phyloP scores from a whole-genome alignment of 176 grass and related monocot genomes.

The Triticum turgidum region DNA sequence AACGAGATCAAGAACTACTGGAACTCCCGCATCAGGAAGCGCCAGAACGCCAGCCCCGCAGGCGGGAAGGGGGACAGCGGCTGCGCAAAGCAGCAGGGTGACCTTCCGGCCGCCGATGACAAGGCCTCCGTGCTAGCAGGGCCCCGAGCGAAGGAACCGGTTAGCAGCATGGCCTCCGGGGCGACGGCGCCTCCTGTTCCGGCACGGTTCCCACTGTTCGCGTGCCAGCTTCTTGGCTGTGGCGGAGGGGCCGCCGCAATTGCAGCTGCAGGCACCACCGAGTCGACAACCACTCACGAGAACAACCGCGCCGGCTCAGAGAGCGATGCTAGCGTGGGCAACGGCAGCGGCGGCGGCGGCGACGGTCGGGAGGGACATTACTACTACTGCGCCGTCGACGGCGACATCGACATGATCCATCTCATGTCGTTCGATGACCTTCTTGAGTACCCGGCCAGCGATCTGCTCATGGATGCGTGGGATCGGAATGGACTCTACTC shows the following conservation, averaged over 20 bases:
- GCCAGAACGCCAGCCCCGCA: not conserved
- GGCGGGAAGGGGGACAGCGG: not conserved
- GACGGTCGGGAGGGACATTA: not conserved
- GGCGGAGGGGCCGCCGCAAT: not conserved
- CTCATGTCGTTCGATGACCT: slow-evolving; percentile 29
- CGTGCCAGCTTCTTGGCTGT: slow-evolving; percentile 34
- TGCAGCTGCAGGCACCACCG: not conserved
- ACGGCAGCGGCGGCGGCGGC: not conserved
- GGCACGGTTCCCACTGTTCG: slow-evolving; percentile 31
- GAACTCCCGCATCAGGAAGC: slow-evolving; percentile 68
- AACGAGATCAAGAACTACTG: slow-evolving; percentile 80
- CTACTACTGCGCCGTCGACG: not conserved
- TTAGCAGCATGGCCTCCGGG: not conserved
- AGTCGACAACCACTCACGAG: not conserved
- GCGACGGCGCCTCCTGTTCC: not conserved
- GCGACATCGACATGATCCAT: not conserved
- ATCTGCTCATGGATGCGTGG: slow-evolving; percentile 33
- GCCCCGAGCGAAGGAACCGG: not conserved
- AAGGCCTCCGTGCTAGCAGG: not conserved
- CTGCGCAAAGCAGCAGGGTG: not conserved
- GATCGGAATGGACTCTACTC: slow-evolving; percentile 21
- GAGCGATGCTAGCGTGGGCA: slow-evolving; percentile 31
- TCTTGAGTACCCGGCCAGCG: not conserved
- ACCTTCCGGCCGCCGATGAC: no score
- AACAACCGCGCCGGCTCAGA: slow-evolving; percentile 4